Base-by-base conservation (phyloP, 768 basidiomycete species). In the Crepidotus variabilis region DNA sequence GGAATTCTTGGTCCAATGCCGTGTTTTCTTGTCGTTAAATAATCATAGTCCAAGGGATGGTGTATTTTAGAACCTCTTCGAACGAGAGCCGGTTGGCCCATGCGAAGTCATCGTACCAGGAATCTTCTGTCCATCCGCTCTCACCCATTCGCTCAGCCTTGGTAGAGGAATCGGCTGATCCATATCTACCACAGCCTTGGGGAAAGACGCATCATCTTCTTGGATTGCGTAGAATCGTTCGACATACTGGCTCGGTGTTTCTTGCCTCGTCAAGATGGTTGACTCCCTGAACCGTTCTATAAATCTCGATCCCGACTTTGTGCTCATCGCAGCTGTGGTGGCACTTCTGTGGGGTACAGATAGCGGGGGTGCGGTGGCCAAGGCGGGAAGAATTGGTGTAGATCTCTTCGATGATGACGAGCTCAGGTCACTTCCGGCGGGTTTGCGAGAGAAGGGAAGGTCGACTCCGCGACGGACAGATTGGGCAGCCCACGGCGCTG, bases 81-180 rank as follows among this genome's bases (percentile, higher is more conserved):
- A 43, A 16, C 39, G 18, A 43, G 18, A 43, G 14, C 13, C 13
- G 39, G 5, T 20, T 16, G 39, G 5, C 13, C 39, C 18, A 28
- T 28, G 28, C 39, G 14, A 43, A 20, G 14, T 43, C 13, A 16
- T 43, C 18, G 18, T 18, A 33, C 6, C 35, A 8, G 21, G 24
- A 2, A n/a, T 7, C 20, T 43, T 34, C n/a, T 28, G 23, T 6
- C 47, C 69, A 56, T 79, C 76, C 1, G 81, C 83, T 16, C 72
- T 72, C 32, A 84, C 68, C 83, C 84, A 84, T 61, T 82, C 69
- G 4, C 80, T 81, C 36, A 73, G 65, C 39, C 69, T 69, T 24
- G 82, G 78, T 56, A 77, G 73, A 8, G 83, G 80, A 50, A 87
- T 81, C 6, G 85, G 84, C 58, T 76, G 62, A 66, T 88, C 80